Evolutionary conservation across 192 early-diverging fungal genomes (phyloP).

Genomic region (Spinellus fusiger): DNA sequence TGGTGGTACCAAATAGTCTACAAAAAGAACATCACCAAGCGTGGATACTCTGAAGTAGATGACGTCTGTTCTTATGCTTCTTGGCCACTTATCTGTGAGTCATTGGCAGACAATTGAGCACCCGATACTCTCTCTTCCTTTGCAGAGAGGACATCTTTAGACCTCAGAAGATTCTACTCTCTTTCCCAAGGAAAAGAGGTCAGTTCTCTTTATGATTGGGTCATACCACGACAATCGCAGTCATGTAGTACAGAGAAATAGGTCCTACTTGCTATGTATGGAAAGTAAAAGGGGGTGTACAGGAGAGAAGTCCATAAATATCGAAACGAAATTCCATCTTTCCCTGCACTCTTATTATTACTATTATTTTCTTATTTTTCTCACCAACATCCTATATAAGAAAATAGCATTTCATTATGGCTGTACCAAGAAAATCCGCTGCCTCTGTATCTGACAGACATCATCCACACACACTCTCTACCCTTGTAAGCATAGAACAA

Average conservation of each 20-base stretch:
- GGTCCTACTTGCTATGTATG: neutral
- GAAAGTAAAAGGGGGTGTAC: neutral
- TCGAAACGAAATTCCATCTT: neutral
- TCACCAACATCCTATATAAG: neutral
- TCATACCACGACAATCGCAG: too few relatives aligned
- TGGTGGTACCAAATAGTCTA: too few relatives aligned
- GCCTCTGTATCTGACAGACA: conserved; percentile 27
- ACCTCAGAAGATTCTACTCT: too few relatives aligned
- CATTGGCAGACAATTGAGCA: too few relatives aligned
- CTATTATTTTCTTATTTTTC: neutral
- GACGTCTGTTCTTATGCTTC: too few relatives aligned
- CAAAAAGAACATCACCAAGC: too few relatives aligned
- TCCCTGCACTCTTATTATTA: neutral
- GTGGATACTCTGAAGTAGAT: too few relatives aligned
- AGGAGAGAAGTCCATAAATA: conserved; percentile 1
- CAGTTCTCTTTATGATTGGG: too few relatives aligned
- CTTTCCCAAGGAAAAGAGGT: too few relatives aligned
- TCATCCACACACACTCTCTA: conserved; percentile 48
- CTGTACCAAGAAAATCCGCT: conserved; percentile 18
- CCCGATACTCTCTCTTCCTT: too few relatives aligned
- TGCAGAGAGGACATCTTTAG: too few relatives aligned
- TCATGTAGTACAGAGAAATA: neutral
- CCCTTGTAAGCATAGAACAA: conserved; percentile 33
- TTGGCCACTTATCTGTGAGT: too few relatives aligned
- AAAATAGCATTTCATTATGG: conserved; percentile 1